Evolutionary conservation across 2,329 filamentous ascomycete species (phyloP), one percentile per base, ranked within the genome.

Genomic region (Sodiomyces alkalinus): DNA sequence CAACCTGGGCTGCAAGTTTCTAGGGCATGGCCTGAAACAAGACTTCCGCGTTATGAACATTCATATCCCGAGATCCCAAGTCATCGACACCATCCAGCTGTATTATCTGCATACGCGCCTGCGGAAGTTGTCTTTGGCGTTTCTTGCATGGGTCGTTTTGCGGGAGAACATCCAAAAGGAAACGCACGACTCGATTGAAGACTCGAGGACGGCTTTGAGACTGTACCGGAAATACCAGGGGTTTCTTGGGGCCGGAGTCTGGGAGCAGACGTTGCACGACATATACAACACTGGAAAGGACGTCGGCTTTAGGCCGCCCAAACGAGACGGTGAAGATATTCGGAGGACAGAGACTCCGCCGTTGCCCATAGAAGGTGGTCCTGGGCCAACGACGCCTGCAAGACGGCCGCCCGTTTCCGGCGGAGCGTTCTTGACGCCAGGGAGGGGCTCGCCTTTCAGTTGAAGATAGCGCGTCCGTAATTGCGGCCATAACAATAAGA

Each of bases 31-130:
- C 4, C 63, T 98, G 22, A 82, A 82, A 40, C 87, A 90, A 41
- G 90, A 98, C 53, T 96, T 98, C 56, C 82, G 90, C 29, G 92
- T 92, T 31, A 92, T 93, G 55, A 98, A 98, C 51, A 94, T 98
- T 31, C 82, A 94, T 49, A 80, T 98, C 0, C 90, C 92, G 2
- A 81, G 78, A 47, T 55, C 70, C 4, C 90, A 98, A 49, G 79
- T 93, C 19, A 83, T 98, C 31, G 90, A 98, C 53, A 98, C 92
- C 0, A 85, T 86, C 40, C 79, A 92, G 38, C 64, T 93, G 2
- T 96, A 92, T 58, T 92, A 80, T 53, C 74, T 92, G 33, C 74
- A 78, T 31, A 65, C 71, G 11, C 77, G 83, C 18, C 68, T 82
- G 29, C 74, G 92, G n/a, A 90, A 86, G 46, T 68, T 98, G 3